These are phyloP conservation scores for Leucocoprinus sp. DNA, from an alignment of 768 basidiomycete genomes.

Conservation along the genomic window DNA sequence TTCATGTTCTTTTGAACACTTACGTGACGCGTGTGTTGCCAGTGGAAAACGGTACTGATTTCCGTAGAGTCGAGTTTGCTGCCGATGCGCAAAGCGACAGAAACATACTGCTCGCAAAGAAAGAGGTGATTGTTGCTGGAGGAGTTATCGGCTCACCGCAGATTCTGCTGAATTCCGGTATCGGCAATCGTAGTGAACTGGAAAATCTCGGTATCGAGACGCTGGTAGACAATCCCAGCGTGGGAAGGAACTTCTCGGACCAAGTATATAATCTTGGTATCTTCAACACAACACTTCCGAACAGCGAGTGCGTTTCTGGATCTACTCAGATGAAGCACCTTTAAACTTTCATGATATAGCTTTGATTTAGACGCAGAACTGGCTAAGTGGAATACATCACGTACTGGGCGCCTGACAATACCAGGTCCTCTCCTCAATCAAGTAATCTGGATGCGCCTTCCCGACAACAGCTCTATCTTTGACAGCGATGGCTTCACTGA, in stretches of 20 bases:
- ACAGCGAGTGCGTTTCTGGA: constrained; percentile 6
- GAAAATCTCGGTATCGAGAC: background rate
- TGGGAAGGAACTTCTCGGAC: constrained; percentile 6
- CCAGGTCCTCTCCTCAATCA: constrained; percentile 1
- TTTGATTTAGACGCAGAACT: constrained; percentile 1
- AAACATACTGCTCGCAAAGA: background rate
- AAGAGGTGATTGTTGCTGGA: constrained; percentile 1
- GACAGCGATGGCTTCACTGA: constrained; percentile 5
- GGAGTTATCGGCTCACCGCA: constrained; percentile 1
- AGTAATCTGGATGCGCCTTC: constrained; percentile 10
- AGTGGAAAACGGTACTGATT: constrained; percentile 12
- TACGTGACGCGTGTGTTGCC: constrained; percentile 11
- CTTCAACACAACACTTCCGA: background rate
- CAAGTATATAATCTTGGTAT: background rate
- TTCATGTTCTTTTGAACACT: constrained; percentile 12
- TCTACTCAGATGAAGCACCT: too few relatives aligned
- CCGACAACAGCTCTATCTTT: background rate
- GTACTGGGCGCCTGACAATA: constrained; percentile 9
- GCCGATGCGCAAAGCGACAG: background rate
- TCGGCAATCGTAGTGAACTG: constrained; percentile 1
- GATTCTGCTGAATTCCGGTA: constrained; percentile 6
- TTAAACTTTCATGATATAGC: too few relatives aligned
- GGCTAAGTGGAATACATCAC: constrained; percentile 9
- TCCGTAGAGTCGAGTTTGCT: constrained; percentile 19
- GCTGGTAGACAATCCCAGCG: constrained; percentile 7